Conservation (phyloP, 139 green algal genomes). For the Monoraphidium neglectum region DNA sequence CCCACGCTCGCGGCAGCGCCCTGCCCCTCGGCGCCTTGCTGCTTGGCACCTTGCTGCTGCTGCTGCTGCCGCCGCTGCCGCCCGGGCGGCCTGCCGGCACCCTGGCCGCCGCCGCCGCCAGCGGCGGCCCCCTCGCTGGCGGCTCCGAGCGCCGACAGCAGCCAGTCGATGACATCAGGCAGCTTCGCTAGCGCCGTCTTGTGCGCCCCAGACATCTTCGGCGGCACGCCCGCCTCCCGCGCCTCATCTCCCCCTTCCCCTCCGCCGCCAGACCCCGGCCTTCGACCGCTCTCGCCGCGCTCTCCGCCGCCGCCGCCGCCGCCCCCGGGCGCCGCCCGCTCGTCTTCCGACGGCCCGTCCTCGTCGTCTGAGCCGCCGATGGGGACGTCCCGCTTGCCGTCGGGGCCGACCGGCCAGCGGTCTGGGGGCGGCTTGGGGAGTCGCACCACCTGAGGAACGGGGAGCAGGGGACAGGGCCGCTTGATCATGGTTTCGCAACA, state of each 20-base stretch:
- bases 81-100: not conserved
- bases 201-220: conserved; percentile 44
- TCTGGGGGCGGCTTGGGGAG: conserved; percentile 43
- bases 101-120: not conserved
- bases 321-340: not conserved
- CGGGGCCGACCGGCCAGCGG: conserved; percentile 12
- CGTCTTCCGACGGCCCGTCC: conserved; percentile 4
- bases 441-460: conserved; percentile 54
- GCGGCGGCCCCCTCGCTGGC: conserved; percentile 3
- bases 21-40: too few relatives aligned
- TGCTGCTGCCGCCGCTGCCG: not conserved
- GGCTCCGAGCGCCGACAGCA: conserved; percentile 55
- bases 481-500: too few relatives aligned
- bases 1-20: too few relatives aligned
- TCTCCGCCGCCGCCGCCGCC: conserved; percentile 2
- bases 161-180: conserved; percentile 74
- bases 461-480: too few relatives aligned
- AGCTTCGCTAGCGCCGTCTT: conserved; percentile 80
- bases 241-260: not conserved
- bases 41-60: not conserved
- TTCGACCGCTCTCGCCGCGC: conserved; percentile 4
- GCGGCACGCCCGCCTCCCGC: not conserved
- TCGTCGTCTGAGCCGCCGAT: not conserved
- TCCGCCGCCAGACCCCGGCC: not conserved
- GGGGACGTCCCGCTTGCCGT: not conserved